These are phyloP conservation scores for Daldinia vernicosa DNA, from an alignment of 495 filamentous ascomycete species.

Conservation along the genomic window DNA sequence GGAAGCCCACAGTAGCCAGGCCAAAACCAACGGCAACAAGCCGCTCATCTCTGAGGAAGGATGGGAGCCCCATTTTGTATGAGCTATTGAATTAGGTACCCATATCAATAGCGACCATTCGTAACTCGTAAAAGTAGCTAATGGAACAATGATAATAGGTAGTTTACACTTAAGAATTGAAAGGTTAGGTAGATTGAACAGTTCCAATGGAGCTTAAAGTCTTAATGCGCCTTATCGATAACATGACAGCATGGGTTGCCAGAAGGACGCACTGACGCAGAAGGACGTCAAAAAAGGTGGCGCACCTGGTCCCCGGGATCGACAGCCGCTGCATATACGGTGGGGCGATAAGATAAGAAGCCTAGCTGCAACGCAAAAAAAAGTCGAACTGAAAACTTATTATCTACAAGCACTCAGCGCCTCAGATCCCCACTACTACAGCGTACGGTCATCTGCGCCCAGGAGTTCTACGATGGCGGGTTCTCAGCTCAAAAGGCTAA, in stretches of 20 bases:
- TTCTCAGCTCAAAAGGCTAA: constrained; percentile 95
- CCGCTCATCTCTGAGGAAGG: constrained; percentile 53
- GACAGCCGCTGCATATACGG: not conserved
- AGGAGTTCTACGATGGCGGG: constrained; percentile 73
- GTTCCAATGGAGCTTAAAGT: not conserved
- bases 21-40: constrained; percentile 54
- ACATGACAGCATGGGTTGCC: not conserved
- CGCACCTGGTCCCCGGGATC: too few species aligned
- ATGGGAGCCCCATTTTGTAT: constrained; percentile 47
- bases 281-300: too few species aligned
- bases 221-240: not conserved
- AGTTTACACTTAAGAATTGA: not conserved
- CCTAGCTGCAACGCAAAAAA: constrained; percentile 37
- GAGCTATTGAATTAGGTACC: constrained; percentile 19
- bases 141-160: not conserved
- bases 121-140: not conserved
- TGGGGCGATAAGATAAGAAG: constrained; percentile 32
- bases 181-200: not conserved
- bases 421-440: constrained; percentile 2
- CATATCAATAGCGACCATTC: constrained; percentile 14
- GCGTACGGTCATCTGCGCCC: not conserved
- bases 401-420: not conserved
- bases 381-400: constrained; percentile 21
- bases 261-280: too few species aligned
- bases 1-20: constrained; percentile 48